phyloP scores from a whole-genome alignment of 2,329 filamentous ascomycete genomes.

The Pestalotiopsis fici region DNA sequence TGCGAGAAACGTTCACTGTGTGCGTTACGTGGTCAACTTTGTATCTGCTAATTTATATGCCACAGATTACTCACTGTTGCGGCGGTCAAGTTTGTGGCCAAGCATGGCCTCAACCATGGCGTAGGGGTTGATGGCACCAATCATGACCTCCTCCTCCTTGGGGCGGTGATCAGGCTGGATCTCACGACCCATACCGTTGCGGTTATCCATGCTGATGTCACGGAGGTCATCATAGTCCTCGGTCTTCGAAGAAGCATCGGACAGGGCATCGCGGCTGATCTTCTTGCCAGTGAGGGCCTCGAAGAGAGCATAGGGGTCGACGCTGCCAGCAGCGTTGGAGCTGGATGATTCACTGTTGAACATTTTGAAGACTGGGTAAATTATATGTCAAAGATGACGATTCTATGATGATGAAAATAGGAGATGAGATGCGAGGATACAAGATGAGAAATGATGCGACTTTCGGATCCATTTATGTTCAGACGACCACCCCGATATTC shows the following conservation, averaged over 20 bases:
- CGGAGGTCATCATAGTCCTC: conserved; percentile 35
- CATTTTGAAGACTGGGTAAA: background rate
- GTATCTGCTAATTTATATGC: fast-evolving
- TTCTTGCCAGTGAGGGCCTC: conserved; percentile 38
- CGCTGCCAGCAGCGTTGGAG: conserved; percentile 11
- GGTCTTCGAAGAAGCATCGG: conserved; percentile 23
- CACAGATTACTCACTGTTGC: conserved; percentile 18
- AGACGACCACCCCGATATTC: background rate
- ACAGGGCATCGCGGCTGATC: conserved; percentile 24
- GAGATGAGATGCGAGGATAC: background rate
- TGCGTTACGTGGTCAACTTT: background rate
- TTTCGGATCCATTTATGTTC: background rate
- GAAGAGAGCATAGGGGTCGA: conserved; percentile 37
- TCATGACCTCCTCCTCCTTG: conserved; percentile 30
- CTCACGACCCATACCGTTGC: conserved; percentile 20
- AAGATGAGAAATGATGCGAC: background rate
- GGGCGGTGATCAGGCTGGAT: conserved; percentile 36
- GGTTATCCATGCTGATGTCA: conserved; percentile 23
- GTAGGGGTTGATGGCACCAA: conserved; percentile 45
- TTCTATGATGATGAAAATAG: background rate
- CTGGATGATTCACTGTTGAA: background rate
- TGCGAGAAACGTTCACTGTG: conserved; percentile 25
- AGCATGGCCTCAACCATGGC: conserved; percentile 44
- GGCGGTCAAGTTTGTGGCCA: conserved; percentile 40
- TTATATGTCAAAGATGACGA: background rate